These are phyloP conservation scores for Podaxis sp. DNA, from an alignment of 768 basidiomycete genomes.

Conservation along the genomic window DNA sequence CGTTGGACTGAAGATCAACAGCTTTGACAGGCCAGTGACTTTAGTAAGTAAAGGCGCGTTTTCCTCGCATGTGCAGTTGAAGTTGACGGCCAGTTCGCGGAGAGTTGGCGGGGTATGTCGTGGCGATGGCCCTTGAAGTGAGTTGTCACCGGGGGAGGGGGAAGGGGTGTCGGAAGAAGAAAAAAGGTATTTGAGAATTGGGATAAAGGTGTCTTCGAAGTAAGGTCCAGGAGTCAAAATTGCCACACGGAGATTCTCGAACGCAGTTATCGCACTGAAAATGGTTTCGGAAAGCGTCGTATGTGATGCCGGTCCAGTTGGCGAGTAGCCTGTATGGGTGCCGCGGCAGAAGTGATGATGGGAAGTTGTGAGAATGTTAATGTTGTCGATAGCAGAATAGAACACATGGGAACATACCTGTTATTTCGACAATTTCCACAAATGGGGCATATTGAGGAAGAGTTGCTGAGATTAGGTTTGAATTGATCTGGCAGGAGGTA, in stretches of 20 bases:
- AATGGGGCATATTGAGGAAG: slow-evolving; percentile 37
- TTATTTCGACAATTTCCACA: slow-evolving; percentile 44
- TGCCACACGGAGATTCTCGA: slow-evolving; percentile 30
- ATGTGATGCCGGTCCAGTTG: slow-evolving; percentile 20
- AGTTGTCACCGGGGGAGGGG: neutral
- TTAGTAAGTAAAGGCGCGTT: slow-evolving; percentile 26
- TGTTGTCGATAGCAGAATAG: slow-evolving; percentile 5
- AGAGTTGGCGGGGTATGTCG: slow-evolving; percentile 13
- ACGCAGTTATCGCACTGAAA: slow-evolving; percentile 27
- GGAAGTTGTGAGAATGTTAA: neutral
- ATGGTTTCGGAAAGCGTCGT: slow-evolving; percentile 22
- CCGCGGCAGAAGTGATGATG: neutral
- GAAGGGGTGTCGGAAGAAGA: neutral
- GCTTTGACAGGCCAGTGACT: slow-evolving; percentile 24
- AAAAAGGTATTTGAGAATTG: slow-evolving; percentile 24
- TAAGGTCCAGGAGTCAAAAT: slow-evolving; percentile 28
- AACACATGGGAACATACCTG: slow-evolving; percentile 40
- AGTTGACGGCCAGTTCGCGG: slow-evolving; percentile 29
- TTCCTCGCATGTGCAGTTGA: slow-evolving; percentile 30
- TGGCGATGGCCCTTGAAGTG: neutral
- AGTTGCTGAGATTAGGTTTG: slow-evolving; percentile 40
- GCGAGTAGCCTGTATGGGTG: slow-evolving; percentile 12
- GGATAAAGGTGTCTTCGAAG: slow-evolving; percentile 28
- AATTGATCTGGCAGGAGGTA: slow-evolving; percentile 23
- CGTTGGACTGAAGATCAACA: slow-evolving; percentile 36